Evolutionary conservation across 208 protist genomes (phyloP), one percentile per base, ranked within the genome.

Genomic region (Naegleria gruberi): DNA sequence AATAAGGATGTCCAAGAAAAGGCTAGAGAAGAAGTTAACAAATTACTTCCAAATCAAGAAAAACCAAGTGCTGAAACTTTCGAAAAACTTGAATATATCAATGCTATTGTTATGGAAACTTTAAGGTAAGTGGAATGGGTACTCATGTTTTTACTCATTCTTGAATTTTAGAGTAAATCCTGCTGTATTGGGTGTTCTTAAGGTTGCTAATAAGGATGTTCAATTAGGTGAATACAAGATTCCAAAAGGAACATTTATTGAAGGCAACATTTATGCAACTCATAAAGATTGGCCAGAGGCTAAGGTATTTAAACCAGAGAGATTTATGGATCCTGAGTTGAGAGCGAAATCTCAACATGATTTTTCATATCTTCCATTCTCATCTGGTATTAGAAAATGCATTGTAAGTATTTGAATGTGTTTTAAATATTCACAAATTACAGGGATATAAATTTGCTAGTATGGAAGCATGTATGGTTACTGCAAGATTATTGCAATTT

Each of bases 221-320:
- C 23, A 7, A 8, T n/a, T 43, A 30, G n/a, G 84, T n/a, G n/a
- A 88, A 45, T 65, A n/a, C 5, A 0, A 0, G 43, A 40, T 88
- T 12, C 84, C 84, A 88, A 88, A 88, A 65, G 84, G n/a, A 30
- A 88, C 84, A 7, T 37, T 26, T 37, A n/a, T 77, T 19, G 65
- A 12, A 5, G 12, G 26, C 0, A 8, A 37, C 1, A 77, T 88
- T 42, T 65, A 34, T 43, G 6, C n/a, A 15, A 45, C n/a, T 41
- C 5, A 65, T 34, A 47, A 65, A 88, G 3, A 26, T 65, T 88
- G 30, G 19, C n/a, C 57, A 57, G 7, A 57, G 19, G 45, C 84
- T 73, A 17, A 43, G n/a, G 82, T 51, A 37, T 86, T 86, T 30
- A 45, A 47, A 37, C 82, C 82, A 40, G 82, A 86, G 4, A 17